These are phyloP conservation scores for Kregervanrija fluxuum DNA, from an alignment of 805 yeast species.

Conservation along the genomic window DNA sequence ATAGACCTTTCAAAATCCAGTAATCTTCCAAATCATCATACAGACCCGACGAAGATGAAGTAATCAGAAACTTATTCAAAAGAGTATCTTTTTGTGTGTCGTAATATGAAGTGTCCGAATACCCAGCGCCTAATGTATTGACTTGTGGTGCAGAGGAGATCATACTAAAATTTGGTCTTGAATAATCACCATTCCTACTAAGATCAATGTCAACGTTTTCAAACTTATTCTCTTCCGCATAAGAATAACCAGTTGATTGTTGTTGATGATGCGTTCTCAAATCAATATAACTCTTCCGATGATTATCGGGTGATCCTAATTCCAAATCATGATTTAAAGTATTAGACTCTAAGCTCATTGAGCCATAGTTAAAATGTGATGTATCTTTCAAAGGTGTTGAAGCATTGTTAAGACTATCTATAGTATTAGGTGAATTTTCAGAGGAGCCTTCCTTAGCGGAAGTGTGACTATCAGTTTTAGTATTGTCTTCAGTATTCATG, in stretches of 20 bases:
- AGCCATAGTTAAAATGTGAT: not conserved
- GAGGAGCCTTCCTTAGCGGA: not conserved
- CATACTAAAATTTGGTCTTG: constrained; percentile 1
- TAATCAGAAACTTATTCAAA: not conserved
- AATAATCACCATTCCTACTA: constrained; percentile 10
- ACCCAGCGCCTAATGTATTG: constrained; percentile 8
- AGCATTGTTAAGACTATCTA: constrained; percentile 1
- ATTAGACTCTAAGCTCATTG: not conserved
- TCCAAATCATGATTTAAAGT: constrained; percentile 10
- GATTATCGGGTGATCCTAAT: constrained; percentile 7
- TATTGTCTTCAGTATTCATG: not conserved
- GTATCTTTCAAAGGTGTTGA: constrained; percentile 6
- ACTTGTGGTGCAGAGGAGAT: too few species aligned
- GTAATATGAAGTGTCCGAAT: constrained; percentile 1
- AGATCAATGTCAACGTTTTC: constrained; percentile 51
- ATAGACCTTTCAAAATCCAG: constrained; percentile 26
- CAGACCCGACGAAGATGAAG: constrained; percentile 20
- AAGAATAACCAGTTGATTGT: constrained; percentile 17
- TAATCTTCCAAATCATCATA: constrained; percentile 29
- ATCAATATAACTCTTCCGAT: constrained; percentile 20
- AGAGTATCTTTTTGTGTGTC: not conserved
- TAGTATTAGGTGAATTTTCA: not conserved
- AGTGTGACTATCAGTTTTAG: not conserved
- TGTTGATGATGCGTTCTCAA: constrained; percentile 16
- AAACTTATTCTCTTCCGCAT: constrained; percentile 41